Percentiles rank a stretch among this genome's conserved stretches.
phyloP scores from a whole-genome alignment of 495 filamentous ascomycete species.

The Glarea lozoyensis region DNA sequence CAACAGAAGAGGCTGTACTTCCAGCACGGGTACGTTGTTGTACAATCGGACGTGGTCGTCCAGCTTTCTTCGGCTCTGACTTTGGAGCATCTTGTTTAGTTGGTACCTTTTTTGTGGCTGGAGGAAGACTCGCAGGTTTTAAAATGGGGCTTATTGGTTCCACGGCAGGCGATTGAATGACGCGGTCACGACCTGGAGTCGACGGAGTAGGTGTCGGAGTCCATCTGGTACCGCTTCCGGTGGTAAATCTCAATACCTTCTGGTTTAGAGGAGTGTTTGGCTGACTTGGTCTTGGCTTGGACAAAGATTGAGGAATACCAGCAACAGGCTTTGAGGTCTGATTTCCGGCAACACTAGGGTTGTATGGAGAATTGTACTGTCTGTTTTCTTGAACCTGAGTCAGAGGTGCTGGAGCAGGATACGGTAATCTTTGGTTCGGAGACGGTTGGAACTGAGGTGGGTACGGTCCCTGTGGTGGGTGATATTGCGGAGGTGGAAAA shows the following conservation, averaged over 20 bases:
- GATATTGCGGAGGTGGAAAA: constrained; percentile 2
- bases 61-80: constrained; percentile 6
- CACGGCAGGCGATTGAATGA: constrained; percentile 28
- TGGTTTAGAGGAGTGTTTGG: constrained; percentile 15
- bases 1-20: constrained; percentile 43
- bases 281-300: constrained; percentile 1
- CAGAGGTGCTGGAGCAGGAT: constrained; percentile 6
- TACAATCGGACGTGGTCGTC: constrained; percentile 14
- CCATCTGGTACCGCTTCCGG: constrained; percentile 41
- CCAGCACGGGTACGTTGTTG: constrained; percentile 30
- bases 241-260: constrained; percentile 10
- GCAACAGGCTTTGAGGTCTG: constrained; percentile 6
- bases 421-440: constrained; percentile 9
- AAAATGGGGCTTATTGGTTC: constrained; percentile 40
- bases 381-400: constrained; percentile 11
- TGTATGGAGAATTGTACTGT: constrained; percentile 22
- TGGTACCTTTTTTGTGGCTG: constrained; percentile 19
- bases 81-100: constrained; percentile 17
- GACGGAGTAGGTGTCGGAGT: constrained; percentile 32
- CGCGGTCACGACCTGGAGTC: constrained; percentile 28
- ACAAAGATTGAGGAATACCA: background rate
- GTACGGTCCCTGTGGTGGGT: constrained; percentile 9
- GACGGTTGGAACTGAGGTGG: constrained; percentile 1
- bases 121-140: constrained; percentile 25
- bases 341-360: too few species aligned